Conservation (phyloP, 1,284 basidiomycete genomes). For the Leucoagaricus sp. region DNA sequence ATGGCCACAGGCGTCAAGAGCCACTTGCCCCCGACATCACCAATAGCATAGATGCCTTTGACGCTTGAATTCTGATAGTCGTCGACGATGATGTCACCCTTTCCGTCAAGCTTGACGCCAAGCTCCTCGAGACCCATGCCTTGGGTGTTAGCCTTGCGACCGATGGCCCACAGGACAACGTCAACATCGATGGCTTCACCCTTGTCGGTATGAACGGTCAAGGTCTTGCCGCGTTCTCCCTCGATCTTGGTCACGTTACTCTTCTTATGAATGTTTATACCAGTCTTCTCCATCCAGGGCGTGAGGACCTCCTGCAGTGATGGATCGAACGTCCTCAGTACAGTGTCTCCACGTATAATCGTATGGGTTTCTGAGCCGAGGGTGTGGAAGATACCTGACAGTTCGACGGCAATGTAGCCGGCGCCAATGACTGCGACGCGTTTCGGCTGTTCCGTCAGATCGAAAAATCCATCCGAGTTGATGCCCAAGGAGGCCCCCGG, state of each 20-base stretch:
- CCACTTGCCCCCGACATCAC: constrained; percentile 92
- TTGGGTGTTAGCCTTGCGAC: constrained; percentile 81
- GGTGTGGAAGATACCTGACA: constrained; percentile 87
- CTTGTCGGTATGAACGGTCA: constrained; percentile 71
- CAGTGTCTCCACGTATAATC: constrained; percentile 86
- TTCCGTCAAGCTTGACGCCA: constrained; percentile 76
- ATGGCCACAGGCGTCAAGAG: constrained; percentile 98
- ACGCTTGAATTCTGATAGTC: constrained; percentile 89
- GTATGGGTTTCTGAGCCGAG: constrained; percentile 91
- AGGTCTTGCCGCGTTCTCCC: constrained; percentile 63
- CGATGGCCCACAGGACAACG: constrained; percentile 92
- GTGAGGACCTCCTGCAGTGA: constrained; percentile 84
- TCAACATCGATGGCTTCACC: constrained; percentile 87
- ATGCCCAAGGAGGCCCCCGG: constrained; percentile 92
- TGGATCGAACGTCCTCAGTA: constrained; percentile 93
- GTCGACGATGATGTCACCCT: constrained; percentile 87
- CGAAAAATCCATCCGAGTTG: constrained; percentile 96
- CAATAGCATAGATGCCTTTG: constrained; percentile 78
- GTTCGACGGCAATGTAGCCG: constrained; percentile 97
- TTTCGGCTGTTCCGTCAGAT: constrained; percentile 86
- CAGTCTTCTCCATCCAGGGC: constrained; percentile 95
- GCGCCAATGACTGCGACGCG: constrained; percentile 94
- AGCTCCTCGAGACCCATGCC: constrained; percentile 78
- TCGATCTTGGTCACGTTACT: constrained; percentile 80
- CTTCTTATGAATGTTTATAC: constrained; percentile 83